Conservation (phyloP, 352 stramenopile genomes). For the Aphanomyces cochlioides region DNA sequence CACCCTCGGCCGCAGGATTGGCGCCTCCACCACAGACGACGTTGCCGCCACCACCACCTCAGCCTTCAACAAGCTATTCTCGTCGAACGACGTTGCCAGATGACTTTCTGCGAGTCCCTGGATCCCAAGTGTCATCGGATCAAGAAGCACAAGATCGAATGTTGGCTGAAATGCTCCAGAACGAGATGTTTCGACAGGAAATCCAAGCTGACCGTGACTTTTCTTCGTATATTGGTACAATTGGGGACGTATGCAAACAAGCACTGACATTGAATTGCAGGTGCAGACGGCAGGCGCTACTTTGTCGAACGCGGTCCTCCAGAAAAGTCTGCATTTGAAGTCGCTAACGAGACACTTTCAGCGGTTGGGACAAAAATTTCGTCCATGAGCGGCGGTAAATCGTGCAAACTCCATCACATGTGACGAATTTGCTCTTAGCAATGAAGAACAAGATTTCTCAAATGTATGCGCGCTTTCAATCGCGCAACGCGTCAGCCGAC, state of each 20-base stretch:
- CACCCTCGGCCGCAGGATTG: neutral
- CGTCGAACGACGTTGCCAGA: slow-evolving; percentile 48
- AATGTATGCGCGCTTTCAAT: slow-evolving; percentile 79
- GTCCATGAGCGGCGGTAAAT: slow-evolving; percentile 68
- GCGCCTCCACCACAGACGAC: slow-evolving; percentile 12
- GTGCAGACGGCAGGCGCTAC: slow-evolving; percentile 22
- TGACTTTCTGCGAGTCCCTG: slow-evolving; percentile 67
- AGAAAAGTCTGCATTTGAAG: slow-evolving; percentile 66
- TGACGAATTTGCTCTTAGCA: slow-evolving; percentile 36
- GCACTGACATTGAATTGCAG: neutral
- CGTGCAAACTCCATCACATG: neutral
- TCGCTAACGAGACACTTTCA: slow-evolving; percentile 66
- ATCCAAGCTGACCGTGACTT: slow-evolving; percentile 69
- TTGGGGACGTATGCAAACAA: neutral
- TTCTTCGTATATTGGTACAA: slow-evolving; percentile 52
- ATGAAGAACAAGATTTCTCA: slow-evolving; percentile 79
- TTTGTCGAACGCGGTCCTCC: slow-evolving; percentile 31
- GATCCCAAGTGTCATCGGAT: slow-evolving; percentile 39
- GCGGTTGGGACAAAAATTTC: slow-evolving; percentile 67
- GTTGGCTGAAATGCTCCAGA: slow-evolving; percentile 76
- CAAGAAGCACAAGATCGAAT: slow-evolving; percentile 69
- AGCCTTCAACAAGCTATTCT: neutral
- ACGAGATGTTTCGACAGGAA: slow-evolving; percentile 66
- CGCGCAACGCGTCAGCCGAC: slow-evolving; percentile 45
- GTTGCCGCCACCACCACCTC: slow-evolving; percentile 16